These are phyloP conservation scores for Cavenderia fasciculata DNA, from an alignment of 78 protist genomes.

Conservation along the genomic window DNA sequence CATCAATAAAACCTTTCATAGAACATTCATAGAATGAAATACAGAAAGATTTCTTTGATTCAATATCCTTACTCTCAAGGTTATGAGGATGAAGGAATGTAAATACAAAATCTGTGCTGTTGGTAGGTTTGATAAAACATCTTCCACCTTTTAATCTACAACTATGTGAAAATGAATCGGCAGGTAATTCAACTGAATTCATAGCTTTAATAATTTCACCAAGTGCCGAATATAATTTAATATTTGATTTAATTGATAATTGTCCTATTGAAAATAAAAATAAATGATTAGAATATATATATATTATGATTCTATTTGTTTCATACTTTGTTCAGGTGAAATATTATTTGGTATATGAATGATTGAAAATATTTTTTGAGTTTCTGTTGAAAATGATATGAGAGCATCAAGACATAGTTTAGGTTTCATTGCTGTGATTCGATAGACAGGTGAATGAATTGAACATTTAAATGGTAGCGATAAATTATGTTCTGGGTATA, in stretches of 20 bases:
- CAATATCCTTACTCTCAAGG: not conserved
- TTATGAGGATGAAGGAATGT: constrained; percentile 57
- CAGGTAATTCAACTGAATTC: constrained; percentile 36
- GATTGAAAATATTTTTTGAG: constrained; percentile 43
- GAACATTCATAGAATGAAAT: constrained; percentile 68
- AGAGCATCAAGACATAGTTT: constrained; percentile 20
- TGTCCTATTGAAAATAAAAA: too few species aligned
- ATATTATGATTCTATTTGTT: not conserved
- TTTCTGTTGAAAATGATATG: constrained; percentile 45
- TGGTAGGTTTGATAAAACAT: constrained; percentile 65
- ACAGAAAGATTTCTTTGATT: not conserved
- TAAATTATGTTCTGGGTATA: not conserved
- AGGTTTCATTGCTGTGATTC: constrained; percentile 3
- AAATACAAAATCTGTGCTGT: constrained; percentile 47
- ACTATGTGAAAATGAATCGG: not conserved
- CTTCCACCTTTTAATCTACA: constrained; percentile 38
- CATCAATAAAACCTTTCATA: constrained; percentile 72
- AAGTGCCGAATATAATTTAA: constrained; percentile 8
- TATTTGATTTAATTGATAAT: constrained; percentile 20
- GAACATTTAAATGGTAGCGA: constrained; percentile 9
- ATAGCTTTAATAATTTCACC: constrained; percentile 28
- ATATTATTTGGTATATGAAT: constrained; percentile 8
- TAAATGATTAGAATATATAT: too few species aligned
- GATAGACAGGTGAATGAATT: not conserved
- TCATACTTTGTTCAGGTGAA: not conserved